phyloP scores from a whole-genome alignment of 495 filamentous ascomycete species.

The Neurospora sp. region DNA sequence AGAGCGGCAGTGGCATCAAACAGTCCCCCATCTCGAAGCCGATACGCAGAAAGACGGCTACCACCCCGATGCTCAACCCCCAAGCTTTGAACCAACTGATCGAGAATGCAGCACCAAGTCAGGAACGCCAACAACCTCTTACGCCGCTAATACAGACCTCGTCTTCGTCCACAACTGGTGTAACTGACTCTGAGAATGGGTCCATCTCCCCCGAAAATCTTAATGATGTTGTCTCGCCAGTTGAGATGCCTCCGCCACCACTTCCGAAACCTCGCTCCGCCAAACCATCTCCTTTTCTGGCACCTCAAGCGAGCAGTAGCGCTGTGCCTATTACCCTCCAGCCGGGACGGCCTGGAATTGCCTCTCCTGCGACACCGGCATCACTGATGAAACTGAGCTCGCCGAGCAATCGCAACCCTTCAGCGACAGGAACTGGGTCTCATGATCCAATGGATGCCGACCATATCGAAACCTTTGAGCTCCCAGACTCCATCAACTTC shows the following conservation, averaged over 20 bases:
- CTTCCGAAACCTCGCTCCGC: conserved; percentile 38
- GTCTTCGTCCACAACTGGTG: conserved; percentile 24
- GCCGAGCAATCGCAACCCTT: conserved; percentile 27
- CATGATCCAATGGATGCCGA: conserved; percentile 40
- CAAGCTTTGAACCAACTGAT: conserved; percentile 45
- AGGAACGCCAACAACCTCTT: conserved; percentile 9
- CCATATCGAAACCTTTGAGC: conserved; percentile 54
- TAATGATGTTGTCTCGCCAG: conserved; percentile 12
- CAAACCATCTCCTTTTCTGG: conserved; percentile 39
- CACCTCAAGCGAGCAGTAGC: conserved; percentile 22
- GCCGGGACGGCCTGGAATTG: conserved; percentile 20
- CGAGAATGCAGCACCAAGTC: conserved; percentile 13
- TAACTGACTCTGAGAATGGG: conserved; percentile 38
- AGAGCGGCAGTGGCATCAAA: conserved; percentile 41
- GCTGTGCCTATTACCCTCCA: conserved; percentile 9
- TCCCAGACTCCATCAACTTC: conserved; percentile 53
- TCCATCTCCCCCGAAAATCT: conserved; percentile 47
- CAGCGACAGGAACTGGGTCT: conserved; percentile 16
- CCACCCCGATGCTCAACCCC: conserved; percentile 45
- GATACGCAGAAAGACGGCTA: conserved; percentile 49
- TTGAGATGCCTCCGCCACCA: conserved; percentile 50
- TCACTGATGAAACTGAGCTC: conserved; percentile 63
- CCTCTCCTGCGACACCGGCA: conserved; percentile 65
- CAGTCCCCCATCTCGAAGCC: conserved; percentile 85
- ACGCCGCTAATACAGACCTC: conserved; percentile 19